Evolutionary conservation across 2,329 filamentous ascomycete genomes (phyloP).

Genomic region (Aureobasidium musti): DNA sequence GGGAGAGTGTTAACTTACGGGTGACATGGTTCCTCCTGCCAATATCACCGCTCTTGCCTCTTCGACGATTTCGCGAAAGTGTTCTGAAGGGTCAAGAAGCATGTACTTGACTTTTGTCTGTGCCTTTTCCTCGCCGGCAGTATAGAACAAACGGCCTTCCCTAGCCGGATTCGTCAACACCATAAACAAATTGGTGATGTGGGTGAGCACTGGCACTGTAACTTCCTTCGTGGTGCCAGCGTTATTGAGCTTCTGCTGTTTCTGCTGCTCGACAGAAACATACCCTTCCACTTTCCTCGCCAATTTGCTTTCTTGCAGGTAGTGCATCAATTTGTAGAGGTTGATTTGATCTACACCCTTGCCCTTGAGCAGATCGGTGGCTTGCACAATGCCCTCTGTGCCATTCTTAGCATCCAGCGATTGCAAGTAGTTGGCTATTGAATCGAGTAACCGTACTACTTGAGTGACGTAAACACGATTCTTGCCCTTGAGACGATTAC

Average conservation of each 20-base stretch:
- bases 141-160: constrained; percentile 63
- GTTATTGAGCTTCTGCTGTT: not conserved
- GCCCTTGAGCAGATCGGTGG: constrained; percentile 71
- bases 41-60: constrained; percentile 84
- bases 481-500: constrained; percentile 82
- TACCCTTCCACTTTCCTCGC: constrained; percentile 96
- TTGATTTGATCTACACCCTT: constrained; percentile 97
- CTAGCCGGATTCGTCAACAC: constrained; percentile 82
- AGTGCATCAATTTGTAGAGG: constrained; percentile 81
- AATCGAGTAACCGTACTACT: constrained; percentile 78
- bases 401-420: constrained; percentile 46
- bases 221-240: constrained; percentile 34
- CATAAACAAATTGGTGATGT: constrained; percentile 69
- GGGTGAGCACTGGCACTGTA: constrained; percentile 59
- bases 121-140: constrained; percentile 48
- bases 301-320: constrained; percentile 88
- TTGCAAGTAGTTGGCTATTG: constrained; percentile 69
- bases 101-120: constrained; percentile 69
- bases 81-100: constrained; percentile 84
- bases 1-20: constrained; percentile 47
- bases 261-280: constrained; percentile 55
- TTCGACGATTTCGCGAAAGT: constrained; percentile 84
- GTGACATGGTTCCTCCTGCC: constrained; percentile 96
- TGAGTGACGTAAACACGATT: constrained; percentile 92
- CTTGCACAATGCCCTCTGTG: constrained; percentile 58